Base-by-base conservation (phyloP, 495 filamentous ascomycete genomes). In the Neurospora sp. region DNA sequence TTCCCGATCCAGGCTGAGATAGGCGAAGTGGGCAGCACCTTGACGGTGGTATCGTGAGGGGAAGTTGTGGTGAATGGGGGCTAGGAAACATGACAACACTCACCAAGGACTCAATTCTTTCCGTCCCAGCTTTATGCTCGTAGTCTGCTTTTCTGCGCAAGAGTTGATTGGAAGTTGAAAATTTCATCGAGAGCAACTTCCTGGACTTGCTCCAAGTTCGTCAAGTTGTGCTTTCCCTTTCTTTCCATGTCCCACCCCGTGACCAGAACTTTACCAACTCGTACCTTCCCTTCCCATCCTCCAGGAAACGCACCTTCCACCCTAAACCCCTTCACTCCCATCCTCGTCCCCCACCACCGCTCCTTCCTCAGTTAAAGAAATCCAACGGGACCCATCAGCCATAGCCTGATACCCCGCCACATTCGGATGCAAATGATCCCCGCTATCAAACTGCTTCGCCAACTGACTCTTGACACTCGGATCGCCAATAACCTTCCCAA, bases 401-500 rank as follows among this genome's bases (percentile, higher is more conserved):
- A 93, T 84, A 0, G 84, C 85, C 76, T 89, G 83, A 79, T 88
- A 93, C 0, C 88, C 91, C 9, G 78, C 83, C n/a, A 83, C 85
- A 81, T 90, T 93, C 0, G 90, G 90, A 83, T 94, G 91, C 76
- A 94, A 78, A 77, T 88, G 88, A 81, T 93, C 91, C 0, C 91
- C 91, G 4, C 89, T 87, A 73, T 93, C 87, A 77, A 84, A 91
- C 77, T 84, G 74, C 20, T 68, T 75, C 46, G 80, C 81, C 74
- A 93, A 74, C 75, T 82, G 72, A 71, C 79, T 81, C 37, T 79
- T 76, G 39, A 84, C 81, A 1, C 78, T 75, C 14, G 84, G 82
- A 79, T 92, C 86, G 37, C 86, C 82, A 68, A 92, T 68, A 31
- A 88, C 79, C 61, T 75, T 80, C 75, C 88, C 87, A 74, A 93